Evolutionary conservation across 2,329 filamentous ascomycete species (phyloP).

Genomic region (Arthrobotrys sinensis): DNA sequence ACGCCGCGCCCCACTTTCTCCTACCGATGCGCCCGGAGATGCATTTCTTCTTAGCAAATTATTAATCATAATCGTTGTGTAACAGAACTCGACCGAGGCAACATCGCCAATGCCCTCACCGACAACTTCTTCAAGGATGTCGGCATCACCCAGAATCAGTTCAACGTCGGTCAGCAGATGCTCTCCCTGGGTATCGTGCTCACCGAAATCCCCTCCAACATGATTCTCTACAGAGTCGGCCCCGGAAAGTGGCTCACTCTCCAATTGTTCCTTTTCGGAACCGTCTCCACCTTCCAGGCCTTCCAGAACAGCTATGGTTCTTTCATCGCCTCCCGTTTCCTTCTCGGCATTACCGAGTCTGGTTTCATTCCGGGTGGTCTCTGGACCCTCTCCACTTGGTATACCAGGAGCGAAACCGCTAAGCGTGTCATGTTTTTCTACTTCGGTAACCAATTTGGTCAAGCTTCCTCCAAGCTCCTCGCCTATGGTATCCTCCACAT

Average conservation of each 20-base stretch:
- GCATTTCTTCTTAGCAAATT: constrained; percentile 7
- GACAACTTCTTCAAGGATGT: constrained; percentile 72
- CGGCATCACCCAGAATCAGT: constrained; percentile 71
- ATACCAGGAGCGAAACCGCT: constrained; percentile 72
- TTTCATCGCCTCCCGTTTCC: constrained; percentile 71
- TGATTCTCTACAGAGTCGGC: constrained; percentile 72
- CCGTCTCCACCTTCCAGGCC: constrained; percentile 73
- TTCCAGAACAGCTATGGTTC: constrained; percentile 70
- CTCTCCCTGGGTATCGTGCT: constrained; percentile 72
- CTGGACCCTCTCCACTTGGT: constrained; percentile 73
- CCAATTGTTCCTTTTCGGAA: constrained; percentile 72
- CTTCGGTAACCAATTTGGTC: constrained; percentile 73
- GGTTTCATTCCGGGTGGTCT: constrained; percentile 73
- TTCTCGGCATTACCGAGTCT: constrained; percentile 72
- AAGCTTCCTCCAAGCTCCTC: constrained; percentile 68
- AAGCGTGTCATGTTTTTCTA: constrained; percentile 73
- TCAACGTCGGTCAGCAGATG: constrained; percentile 73
- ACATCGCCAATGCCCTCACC: constrained; percentile 72
- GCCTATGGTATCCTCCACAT: constrained; percentile 72
- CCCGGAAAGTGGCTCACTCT: constrained; percentile 73
- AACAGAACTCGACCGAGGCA: constrained; percentile 67
- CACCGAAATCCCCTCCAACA: constrained; percentile 71
- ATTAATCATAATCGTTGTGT: constrained; percentile 63
- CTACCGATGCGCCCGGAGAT: constrained; percentile 4
- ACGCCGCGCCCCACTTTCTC: constrained; percentile 14